These are phyloP conservation scores for Parachlorella kessleri DNA, from an alignment of 139 green algal species.

Conservation along the genomic window DNA sequence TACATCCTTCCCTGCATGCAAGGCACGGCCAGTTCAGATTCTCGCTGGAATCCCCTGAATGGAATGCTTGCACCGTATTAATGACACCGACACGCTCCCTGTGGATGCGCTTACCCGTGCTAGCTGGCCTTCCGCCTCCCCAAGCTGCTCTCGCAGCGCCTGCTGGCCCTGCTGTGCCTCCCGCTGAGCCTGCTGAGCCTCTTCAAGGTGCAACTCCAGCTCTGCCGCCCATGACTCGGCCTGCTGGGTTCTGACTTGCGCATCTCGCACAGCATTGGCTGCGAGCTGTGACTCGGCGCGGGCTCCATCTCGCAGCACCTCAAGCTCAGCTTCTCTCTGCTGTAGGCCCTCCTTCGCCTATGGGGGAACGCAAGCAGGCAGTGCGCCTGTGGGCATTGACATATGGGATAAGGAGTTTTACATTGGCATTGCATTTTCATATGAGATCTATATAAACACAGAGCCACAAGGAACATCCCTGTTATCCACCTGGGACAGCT, in stretches of 20 bases:
- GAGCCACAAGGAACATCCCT: too few species aligned
- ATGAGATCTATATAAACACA: too few species aligned
- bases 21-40: neutral
- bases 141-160: neutral
- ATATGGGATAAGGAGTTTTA: too few species aligned
- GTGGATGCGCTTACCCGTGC: neutral
- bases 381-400: too few species aligned
- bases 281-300: constrained; percentile 11
- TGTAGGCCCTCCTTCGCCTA: neutral
- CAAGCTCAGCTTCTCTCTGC: constrained; percentile 17
- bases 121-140: neutral
- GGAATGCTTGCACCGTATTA: too few species aligned
- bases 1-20: neutral
- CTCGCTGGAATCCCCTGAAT: too few species aligned
- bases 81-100: too few species aligned
- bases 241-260: neutral
- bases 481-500: neutral
- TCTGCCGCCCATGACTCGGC: neutral
- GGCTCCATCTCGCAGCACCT: constrained; percentile 21
- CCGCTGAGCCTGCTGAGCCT: neutral
- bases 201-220: constrained; percentile 9
- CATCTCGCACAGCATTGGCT: constrained; percentile 5
- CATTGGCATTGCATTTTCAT: too few species aligned
- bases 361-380: too few species aligned
- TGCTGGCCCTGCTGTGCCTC: neutral